Conservation (phyloP, 2,329 filamentous ascomycete genomes). For the Diaporthe ilicicola region DNA sequence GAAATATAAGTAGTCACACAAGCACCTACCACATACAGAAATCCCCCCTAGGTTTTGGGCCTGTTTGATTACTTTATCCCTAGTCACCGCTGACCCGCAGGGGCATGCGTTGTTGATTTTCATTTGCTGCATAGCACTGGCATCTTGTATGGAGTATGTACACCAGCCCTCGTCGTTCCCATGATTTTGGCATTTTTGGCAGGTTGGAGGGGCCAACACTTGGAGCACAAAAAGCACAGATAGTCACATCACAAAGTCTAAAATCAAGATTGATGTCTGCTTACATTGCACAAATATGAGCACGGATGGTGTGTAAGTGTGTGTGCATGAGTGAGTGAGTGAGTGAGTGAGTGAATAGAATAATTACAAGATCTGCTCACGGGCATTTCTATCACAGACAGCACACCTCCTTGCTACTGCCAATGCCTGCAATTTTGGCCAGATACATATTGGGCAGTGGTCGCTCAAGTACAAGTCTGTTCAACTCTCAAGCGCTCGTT, state of each 20-base stretch:
- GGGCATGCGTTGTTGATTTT: not conserved
- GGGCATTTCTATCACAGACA: no score
- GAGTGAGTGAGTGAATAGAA: no score
- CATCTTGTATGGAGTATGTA: constrained; percentile 28
- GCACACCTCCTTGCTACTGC: no score
- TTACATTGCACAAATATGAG: not conserved
- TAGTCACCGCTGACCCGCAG: not conserved
- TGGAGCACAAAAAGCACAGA: constrained; percentile 17
- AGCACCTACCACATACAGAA: not conserved
- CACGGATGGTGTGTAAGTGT: no score
- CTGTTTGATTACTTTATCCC: not conserved
- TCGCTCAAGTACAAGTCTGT: no score
- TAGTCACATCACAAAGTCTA: not conserved
- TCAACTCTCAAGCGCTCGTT: not conserved
- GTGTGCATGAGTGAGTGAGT: no score
- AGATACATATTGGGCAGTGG: not conserved
- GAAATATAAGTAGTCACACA: not conserved
- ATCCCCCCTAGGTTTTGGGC: not conserved
- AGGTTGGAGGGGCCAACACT: not conserved
- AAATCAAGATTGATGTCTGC: constrained; percentile 16
- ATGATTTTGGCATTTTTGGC: constrained; percentile 16
- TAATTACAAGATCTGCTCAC: no score
- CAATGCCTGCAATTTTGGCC: no score
- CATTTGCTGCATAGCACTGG: constrained; percentile 31
- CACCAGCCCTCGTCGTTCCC: not conserved